These are phyloP conservation scores for Phytophthora foliorum DNA, from an alignment of 352 stramenopile genomes.

Conservation along the genomic window DNA sequence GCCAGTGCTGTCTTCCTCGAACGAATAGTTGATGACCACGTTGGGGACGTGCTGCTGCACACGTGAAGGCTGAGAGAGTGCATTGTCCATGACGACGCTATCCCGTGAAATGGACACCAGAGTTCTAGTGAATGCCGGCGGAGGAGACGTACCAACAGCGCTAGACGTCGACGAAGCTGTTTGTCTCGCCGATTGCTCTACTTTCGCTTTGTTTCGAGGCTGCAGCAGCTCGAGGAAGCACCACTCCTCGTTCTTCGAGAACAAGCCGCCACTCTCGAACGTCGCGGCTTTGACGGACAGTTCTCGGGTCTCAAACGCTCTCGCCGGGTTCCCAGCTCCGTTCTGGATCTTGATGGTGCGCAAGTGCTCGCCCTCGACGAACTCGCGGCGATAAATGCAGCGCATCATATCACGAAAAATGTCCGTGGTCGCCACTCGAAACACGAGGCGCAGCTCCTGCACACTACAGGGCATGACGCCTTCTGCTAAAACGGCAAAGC, in stretches of 20 bases:
- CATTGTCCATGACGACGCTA: slow-evolving; percentile 27
- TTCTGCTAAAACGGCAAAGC: slow-evolving; percentile 47
- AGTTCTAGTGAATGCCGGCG: slow-evolving; percentile 44
- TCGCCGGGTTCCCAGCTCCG: slow-evolving; percentile 15
- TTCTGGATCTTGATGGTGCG: slow-evolving; percentile 39
- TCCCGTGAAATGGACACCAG: slow-evolving; percentile 36
- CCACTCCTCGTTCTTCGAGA: slow-evolving; percentile 52
- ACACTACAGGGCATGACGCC: slow-evolving; percentile 43
- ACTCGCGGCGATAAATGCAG: slow-evolving; percentile 43
- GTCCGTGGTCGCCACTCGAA: slow-evolving; percentile 36
- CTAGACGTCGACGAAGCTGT: slow-evolving; percentile 34
- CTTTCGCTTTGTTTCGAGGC: slow-evolving; percentile 33
- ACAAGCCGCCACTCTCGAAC: slow-evolving; percentile 47
- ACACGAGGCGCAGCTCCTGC: slow-evolving; percentile 52
- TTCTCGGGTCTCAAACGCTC: slow-evolving; percentile 34
- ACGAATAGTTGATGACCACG: slow-evolving; percentile 56
- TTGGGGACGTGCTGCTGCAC: slow-evolving; percentile 41
- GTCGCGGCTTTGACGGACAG: slow-evolving; percentile 47
- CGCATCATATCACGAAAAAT: slow-evolving; percentile 48
- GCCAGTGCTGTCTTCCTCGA: slow-evolving; percentile 47
- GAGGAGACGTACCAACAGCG: slow-evolving; percentile 3
- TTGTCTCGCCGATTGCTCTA: slow-evolving; percentile 30
- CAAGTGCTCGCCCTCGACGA: slow-evolving; percentile 48
- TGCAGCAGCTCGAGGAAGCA: slow-evolving; percentile 55
- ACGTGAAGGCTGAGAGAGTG: background rate